A percentile compares a stretch with the other conserved stretches of the same genome.
phyloP scores from a whole-genome alignment of 192 early-diverging fungal genomes.

The Phlyctochytrium bullatum region DNA sequence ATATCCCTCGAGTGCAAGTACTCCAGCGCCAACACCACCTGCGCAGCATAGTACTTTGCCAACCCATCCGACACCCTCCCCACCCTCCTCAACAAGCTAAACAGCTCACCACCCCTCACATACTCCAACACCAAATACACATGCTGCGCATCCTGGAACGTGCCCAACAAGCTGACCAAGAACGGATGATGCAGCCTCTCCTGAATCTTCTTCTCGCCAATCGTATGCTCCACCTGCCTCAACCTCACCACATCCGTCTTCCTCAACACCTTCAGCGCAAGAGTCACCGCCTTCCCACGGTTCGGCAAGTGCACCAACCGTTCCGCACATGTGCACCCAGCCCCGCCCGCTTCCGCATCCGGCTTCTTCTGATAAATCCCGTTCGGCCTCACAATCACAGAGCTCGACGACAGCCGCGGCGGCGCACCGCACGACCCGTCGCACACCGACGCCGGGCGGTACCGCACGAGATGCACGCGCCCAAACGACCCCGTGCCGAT shows the following conservation, averaged over 20 bases:
- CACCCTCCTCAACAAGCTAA: slow-evolving; percentile 90
- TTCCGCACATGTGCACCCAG: not conserved
- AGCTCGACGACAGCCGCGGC: not conserved
- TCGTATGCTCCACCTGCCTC: slow-evolving; percentile 71
- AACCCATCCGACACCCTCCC: slow-evolving; percentile 83
- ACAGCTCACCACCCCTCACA: slow-evolving; percentile 80
- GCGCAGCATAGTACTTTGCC: slow-evolving; percentile 77
- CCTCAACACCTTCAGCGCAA: slow-evolving; percentile 76
- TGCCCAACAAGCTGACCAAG: slow-evolving; percentile 89
- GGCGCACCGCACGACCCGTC: not conserved
- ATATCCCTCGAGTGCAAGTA: slow-evolving; percentile 67
- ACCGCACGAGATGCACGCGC: slow-evolving; percentile 46
- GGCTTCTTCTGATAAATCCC: not conserved
- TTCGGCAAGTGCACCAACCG: slow-evolving; percentile 41
- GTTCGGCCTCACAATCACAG: not conserved
- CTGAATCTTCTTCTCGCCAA: slow-evolving; percentile 75
- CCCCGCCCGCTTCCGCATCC: not conserved
- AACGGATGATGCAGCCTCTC: slow-evolving; percentile 72
- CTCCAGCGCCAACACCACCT: slow-evolving; percentile 66
- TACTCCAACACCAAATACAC: slow-evolving; percentile 79
- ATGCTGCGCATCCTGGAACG: slow-evolving; percentile 78
- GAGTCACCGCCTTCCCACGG: too few species aligned
- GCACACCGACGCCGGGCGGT: not conserved
- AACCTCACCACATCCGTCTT: slow-evolving; percentile 73
- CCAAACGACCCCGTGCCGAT: slow-evolving; percentile 59